These are phyloP conservation scores for Pythium diclinum DNA, from an alignment of 352 stramenopile species.

Conservation along the genomic window DNA sequence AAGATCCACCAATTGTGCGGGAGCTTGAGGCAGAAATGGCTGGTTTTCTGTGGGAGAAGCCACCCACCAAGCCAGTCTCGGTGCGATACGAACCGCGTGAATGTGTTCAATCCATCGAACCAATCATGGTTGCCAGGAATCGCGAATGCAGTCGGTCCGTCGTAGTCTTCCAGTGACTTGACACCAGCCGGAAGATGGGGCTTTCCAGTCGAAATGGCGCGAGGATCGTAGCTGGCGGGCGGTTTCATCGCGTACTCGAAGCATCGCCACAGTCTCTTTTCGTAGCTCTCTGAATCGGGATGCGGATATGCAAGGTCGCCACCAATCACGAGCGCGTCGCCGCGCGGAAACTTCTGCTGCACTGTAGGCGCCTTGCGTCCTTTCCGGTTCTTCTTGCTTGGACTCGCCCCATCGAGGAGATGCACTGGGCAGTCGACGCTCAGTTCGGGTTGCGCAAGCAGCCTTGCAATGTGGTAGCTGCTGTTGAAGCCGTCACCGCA, in stretches of 20 bases:
- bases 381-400: constrained; percentile 22
- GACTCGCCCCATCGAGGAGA: constrained; percentile 10
- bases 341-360: constrained; percentile 70
- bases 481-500: constrained; percentile 93
- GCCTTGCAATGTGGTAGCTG: constrained; percentile 89
- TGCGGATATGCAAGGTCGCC: constrained; percentile 93
- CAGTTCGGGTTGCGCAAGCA: constrained; percentile 88
- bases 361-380: constrained; percentile 32
- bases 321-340: constrained; percentile 88
- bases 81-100: constrained; percentile 88
- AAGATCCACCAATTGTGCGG: constrained; percentile 92
- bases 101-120: constrained; percentile 93
- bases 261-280: constrained; percentile 87
- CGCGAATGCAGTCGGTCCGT: constrained; percentile 70
- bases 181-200: constrained; percentile 48
- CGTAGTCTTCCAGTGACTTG: constrained; percentile 53
- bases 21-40: constrained; percentile 90
- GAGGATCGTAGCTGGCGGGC: constrained; percentile 79
- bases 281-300: constrained; percentile 84
- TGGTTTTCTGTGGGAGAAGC: constrained; percentile 90
- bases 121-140: constrained; percentile 93
- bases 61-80: constrained; percentile 91
- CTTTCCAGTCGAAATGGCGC: constrained; percentile 86
- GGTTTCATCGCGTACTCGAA: constrained; percentile 95
- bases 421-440: constrained; percentile 62